Evolutionary conservation across 2,329 filamentous ascomycete genomes (phyloP).

Genomic region (Furcasterigmium sp.): DNA sequence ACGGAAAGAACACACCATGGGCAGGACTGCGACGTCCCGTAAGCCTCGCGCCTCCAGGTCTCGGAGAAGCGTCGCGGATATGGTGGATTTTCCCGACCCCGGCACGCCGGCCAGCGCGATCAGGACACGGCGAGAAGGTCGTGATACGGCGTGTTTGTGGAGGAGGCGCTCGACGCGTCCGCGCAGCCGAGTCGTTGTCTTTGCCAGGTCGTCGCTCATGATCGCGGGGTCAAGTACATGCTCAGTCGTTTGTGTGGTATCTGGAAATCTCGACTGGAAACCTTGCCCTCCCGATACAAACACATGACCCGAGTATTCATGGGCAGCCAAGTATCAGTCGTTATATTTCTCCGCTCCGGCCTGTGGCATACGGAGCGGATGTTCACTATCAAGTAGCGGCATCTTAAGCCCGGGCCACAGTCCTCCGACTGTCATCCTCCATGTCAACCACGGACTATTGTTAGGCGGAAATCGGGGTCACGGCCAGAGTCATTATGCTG

Average conservation of each 20-base stretch:
- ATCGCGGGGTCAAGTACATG: not conserved
- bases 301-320: too few relatives aligned
- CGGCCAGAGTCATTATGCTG: too few relatives aligned
- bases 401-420: too few relatives aligned
- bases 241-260: not conserved
- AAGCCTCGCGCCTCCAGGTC: slow-evolving; percentile 8
- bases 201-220: slow-evolving; percentile 1
- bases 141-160: not conserved
- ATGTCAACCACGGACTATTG: too few relatives aligned
- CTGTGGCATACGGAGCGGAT: too few relatives aligned
- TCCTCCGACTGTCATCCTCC: too few relatives aligned
- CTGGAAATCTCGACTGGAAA: not conserved
- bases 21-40: slow-evolving; percentile 15
- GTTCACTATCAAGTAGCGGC: too few relatives aligned
- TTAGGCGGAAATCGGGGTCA: too few relatives aligned
- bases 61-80: slow-evolving; percentile 15
- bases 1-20: slow-evolving; percentile 15
- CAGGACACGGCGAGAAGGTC: slow-evolving; percentile 14
- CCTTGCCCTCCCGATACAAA: too few relatives aligned
- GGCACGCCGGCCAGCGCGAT: slow-evolving; percentile 24
- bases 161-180: slow-evolving; percentile 7
- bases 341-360: not conserved
- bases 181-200: slow-evolving; percentile 1
- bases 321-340: not conserved
- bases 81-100: slow-evolving; percentile 23